Evolutionary conservation across 805 yeast genomes (phyloP).

Genomic region (Candida sphagnicola): DNA sequence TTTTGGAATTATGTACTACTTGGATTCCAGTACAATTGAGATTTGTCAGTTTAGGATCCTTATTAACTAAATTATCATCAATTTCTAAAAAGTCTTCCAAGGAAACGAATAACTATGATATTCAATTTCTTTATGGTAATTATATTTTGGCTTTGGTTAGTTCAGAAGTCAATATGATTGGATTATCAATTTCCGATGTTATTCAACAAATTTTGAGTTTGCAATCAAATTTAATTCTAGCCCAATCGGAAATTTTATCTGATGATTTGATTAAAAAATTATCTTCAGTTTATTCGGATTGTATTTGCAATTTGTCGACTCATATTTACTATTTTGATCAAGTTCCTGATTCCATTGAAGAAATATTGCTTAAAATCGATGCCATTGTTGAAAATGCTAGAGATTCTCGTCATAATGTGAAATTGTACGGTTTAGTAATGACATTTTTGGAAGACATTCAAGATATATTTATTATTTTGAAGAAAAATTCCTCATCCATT

Average conservation of each 20-base stretch:
- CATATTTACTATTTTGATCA: constrained; percentile 88
- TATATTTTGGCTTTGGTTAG: constrained; percentile 59
- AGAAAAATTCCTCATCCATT: constrained; percentile 30
- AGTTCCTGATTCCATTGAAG: constrained; percentile 74
- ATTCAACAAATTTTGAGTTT: constrained; percentile 54
- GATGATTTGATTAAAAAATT: constrained; percentile 24
- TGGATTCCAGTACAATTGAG: constrained; percentile 82
- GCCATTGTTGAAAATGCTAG: constrained; percentile 17
- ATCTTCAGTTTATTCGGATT: constrained; percentile 44
- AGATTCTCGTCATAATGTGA: constrained; percentile 8
- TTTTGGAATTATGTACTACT: constrained; percentile 62
- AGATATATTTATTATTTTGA: constrained; percentile 27
- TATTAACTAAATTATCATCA: constrained; percentile 23
- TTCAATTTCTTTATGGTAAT: constrained; percentile 40
- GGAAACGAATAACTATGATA: constrained; percentile 10
- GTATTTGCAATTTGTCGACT: constrained; percentile 66
- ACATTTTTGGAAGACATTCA: constrained; percentile 30
- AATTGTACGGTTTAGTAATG: constrained; percentile 16
- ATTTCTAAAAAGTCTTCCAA: constrained; percentile 16
- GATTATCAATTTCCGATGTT: constrained; percentile 79
- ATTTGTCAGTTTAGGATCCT: constrained; percentile 55
- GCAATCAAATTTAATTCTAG: constrained; percentile 37
- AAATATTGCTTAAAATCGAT: constrained; percentile 48
- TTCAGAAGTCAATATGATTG: constrained; percentile 79
- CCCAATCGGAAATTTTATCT: constrained; percentile 16